A percentile compares a stretch with the other conserved stretches of the same genome.
Evolutionary conservation across 139 green algal genomes (phyloP).

Genomic region (Coelastrella sp.): DNA sequence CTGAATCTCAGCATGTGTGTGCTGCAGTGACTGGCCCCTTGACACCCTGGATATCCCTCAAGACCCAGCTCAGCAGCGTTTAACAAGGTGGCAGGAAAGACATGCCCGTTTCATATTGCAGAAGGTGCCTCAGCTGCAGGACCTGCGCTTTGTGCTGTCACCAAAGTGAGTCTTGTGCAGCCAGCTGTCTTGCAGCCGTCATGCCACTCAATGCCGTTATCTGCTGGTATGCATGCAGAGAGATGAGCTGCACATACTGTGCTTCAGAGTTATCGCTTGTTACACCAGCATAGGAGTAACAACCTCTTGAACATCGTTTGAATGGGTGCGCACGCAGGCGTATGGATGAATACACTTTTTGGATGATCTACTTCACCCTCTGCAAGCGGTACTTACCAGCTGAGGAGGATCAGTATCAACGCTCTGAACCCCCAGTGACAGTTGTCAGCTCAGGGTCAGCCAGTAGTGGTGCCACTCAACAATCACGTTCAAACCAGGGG

Average conservation of each 20-base stretch:
- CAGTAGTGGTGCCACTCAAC: no score
- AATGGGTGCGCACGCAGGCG: no score
- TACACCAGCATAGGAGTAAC: no score
- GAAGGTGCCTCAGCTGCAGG: slow-evolving; percentile 77
- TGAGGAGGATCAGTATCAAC: slow-evolving; percentile 8
- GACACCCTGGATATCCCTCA: slow-evolving; percentile 44
- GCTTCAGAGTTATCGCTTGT: neutral
- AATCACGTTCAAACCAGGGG: no score
- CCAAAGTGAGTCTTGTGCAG: slow-evolving; percentile 57
- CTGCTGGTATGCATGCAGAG: no score
- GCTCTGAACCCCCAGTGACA: slow-evolving; percentile 4
- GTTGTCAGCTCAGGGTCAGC: slow-evolving; percentile 18
- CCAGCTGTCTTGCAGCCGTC: neutral
- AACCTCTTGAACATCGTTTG: no score
- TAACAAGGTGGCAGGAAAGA: slow-evolving; percentile 79
- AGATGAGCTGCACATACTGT: neutral
- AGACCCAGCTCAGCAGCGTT: slow-evolving; percentile 5
- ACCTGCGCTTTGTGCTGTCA: slow-evolving; percentile 86
- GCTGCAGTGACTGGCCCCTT: slow-evolving; percentile 61
- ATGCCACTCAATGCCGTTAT: no score
- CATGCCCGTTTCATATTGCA: slow-evolving; percentile 79
- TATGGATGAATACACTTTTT: slow-evolving; percentile 86
- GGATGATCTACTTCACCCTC: slow-evolving; percentile 86
- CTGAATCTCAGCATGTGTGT: neutral
- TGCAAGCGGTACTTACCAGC: slow-evolving; percentile 55